These are phyloP conservation scores for Sporothrix brunneoviolacea DNA, from an alignment of 2,329 filamentous ascomycete species.

Conservation along the genomic window DNA sequence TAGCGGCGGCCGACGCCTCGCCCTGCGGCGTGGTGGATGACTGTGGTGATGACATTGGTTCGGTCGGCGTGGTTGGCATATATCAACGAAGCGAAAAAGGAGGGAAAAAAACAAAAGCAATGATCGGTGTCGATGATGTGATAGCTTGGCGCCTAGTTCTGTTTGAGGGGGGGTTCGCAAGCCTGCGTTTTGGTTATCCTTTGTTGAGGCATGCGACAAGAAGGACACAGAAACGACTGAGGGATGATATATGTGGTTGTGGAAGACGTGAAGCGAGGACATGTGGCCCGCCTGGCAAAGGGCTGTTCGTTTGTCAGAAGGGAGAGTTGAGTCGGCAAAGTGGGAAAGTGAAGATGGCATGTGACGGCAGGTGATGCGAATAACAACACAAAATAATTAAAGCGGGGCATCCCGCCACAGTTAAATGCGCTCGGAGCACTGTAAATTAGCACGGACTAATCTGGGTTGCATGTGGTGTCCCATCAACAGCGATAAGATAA, in stretches of 20 bases:
- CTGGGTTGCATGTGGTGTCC: not conserved
- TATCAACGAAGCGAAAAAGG: not conserved
- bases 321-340: not conserved
- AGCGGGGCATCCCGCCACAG: conserved; percentile 3
- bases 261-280: not conserved
- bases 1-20: conserved; percentile 1
- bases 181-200: too few relatives aligned
- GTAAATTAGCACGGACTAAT: too few relatives aligned
- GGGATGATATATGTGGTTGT: too few relatives aligned
- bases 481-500: not conserved
- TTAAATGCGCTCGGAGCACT: too few relatives aligned
- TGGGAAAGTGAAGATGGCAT: conserved; percentile 5
- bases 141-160: too few relatives aligned
- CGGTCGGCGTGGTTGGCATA: not conserved
- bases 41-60: conserved; percentile 9
- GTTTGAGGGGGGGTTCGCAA: too few relatives aligned
- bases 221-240: too few relatives aligned
- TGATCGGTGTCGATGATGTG: too few relatives aligned
- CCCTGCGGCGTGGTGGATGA: conserved; percentile 1
- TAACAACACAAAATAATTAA: not conserved
- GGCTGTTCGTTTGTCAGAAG: not conserved
- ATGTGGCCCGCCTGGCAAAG: too few relatives aligned
- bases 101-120: not conserved
- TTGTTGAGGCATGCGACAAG: too few relatives aligned
- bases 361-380: conserved; percentile 5